These are phyloP conservation scores for Eremochloa ophiuroides DNA, from an alignment of 176 grass and related monocot genomes.

Conservation along the genomic window DNA sequence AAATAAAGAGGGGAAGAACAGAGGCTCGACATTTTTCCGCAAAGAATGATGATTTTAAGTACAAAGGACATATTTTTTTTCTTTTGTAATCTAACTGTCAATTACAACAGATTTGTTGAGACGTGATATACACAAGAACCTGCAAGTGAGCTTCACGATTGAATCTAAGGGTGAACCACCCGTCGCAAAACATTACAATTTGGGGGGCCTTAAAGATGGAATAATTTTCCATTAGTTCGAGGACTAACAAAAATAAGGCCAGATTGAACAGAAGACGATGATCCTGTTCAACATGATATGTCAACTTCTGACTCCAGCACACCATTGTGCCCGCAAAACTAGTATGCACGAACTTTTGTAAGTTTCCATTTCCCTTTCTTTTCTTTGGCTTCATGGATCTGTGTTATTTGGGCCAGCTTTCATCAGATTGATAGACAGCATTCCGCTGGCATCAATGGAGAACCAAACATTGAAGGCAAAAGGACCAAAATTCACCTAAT, in stretches of 20 bases:
- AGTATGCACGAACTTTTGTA: neutral
- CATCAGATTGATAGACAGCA: neutral
- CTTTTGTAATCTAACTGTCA: conserved; percentile 24
- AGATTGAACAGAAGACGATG: neutral
- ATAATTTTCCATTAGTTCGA: conserved; percentile 9
- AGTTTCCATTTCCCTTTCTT: neutral
- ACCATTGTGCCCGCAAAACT: neutral
- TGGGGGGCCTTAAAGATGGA: neutral
- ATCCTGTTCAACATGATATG: conserved; percentile 5
- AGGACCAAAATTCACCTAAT: conserved; percentile 5
- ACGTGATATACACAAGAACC: conserved; percentile 38
- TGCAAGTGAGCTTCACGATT: too few species aligned
- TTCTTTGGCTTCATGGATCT: conserved; percentile 5
- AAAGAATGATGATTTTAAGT: conserved; percentile 33
- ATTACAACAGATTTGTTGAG: conserved; percentile 6
- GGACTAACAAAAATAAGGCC: neutral
- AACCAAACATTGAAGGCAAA: conserved; percentile 23
- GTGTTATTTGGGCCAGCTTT: neutral
- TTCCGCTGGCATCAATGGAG: conserved; percentile 14
- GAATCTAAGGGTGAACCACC: neutral
- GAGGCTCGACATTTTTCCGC: neutral
- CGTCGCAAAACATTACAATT: conserved; percentile 3
- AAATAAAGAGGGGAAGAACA: too few species aligned
- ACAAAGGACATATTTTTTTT: conserved; percentile 8
- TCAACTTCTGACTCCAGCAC: neutral